A percentile compares a stretch with the other conserved stretches of the same genome.
These are phyloP conservation scores for Schwanniomyces polymorphus DNA, from an alignment of 805 yeast genomes.

Conservation along the genomic window DNA sequence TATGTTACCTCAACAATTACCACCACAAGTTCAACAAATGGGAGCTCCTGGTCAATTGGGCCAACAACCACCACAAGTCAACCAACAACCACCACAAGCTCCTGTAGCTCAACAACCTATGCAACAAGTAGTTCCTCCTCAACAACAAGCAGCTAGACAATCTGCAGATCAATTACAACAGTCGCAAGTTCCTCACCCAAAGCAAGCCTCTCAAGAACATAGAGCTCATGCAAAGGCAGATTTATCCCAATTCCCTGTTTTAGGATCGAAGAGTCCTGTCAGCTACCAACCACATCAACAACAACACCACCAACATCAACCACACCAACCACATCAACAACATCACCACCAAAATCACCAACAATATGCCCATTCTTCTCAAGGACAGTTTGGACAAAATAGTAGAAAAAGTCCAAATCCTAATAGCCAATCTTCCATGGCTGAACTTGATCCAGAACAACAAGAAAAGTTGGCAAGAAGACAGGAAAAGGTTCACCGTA, in stretches of 20 bases:
- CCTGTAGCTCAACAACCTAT: slow-evolving; percentile 8
- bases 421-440: slow-evolving; percentile 20
- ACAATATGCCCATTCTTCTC: slow-evolving; percentile 27
- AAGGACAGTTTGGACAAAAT: slow-evolving; percentile 11
- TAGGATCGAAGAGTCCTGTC: slow-evolving; percentile 42
- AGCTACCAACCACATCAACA: neutral
- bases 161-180: slow-evolving; percentile 1
- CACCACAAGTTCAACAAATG: slow-evolving; percentile 11
- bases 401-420: slow-evolving; percentile 14
- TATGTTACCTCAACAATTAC: slow-evolving; percentile 21
- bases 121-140: slow-evolving; percentile 6
- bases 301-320: slow-evolving; percentile 14
- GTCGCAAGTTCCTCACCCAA: slow-evolving; percentile 9
- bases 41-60: neutral
- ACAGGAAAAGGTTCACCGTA: slow-evolving; percentile 72
- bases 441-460: slow-evolving; percentile 67
- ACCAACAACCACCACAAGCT: slow-evolving; percentile 11
- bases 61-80: slow-evolving; percentile 12
- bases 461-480: slow-evolving; percentile 65
- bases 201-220: slow-evolving; percentile 1
- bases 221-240: slow-evolving; percentile 21
- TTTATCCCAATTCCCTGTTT: slow-evolving; percentile 54
- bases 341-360: slow-evolving; percentile 16
- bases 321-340: too few relatives aligned
- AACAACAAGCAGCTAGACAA: slow-evolving; percentile 3